Evolutionary conservation across 306 rosid species (phyloP).

Genomic region (Trichosanthes truncata): DNA sequence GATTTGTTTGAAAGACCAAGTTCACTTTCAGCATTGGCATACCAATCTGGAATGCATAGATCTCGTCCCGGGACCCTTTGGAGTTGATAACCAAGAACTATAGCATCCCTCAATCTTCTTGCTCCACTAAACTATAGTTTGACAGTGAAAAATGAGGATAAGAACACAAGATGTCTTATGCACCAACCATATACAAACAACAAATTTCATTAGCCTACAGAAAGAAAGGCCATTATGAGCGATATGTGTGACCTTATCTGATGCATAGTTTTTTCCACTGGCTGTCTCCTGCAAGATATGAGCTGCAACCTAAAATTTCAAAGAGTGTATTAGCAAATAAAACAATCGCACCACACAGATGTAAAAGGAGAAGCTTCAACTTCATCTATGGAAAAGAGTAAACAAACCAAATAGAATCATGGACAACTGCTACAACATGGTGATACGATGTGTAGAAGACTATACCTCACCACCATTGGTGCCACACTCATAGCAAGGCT

Average conservation of each 20-base stretch:
- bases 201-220: neutral
- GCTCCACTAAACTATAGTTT: conserved; percentile 81
- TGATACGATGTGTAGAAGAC: neutral
- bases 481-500: conserved; percentile 93
- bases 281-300: conserved; percentile 94
- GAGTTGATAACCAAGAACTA: conserved; percentile 96
- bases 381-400: neutral
- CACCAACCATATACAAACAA: neutral
- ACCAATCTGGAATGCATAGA: conserved; percentile 85
- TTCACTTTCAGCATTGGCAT: conserved; percentile 73
- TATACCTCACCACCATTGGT: conserved; percentile 96
- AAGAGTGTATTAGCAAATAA: conserved; percentile 5
- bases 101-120: conserved; percentile 92
- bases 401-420: neutral
- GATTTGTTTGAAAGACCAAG: conserved; percentile 40
- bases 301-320: conserved; percentile 71
- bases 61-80: conserved; percentile 92
- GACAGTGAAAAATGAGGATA: neutral
- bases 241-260: conserved; percentile 61
- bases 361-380: neutral
- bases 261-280: conserved; percentile 75
- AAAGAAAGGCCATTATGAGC: neutral
- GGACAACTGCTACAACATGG: neutral
- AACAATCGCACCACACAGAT: neutral
- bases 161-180: neutral